phyloP scores from a whole-genome alignment of 192 early-diverging fungal genomes.

The Chytriomyces hyalinus region DNA sequence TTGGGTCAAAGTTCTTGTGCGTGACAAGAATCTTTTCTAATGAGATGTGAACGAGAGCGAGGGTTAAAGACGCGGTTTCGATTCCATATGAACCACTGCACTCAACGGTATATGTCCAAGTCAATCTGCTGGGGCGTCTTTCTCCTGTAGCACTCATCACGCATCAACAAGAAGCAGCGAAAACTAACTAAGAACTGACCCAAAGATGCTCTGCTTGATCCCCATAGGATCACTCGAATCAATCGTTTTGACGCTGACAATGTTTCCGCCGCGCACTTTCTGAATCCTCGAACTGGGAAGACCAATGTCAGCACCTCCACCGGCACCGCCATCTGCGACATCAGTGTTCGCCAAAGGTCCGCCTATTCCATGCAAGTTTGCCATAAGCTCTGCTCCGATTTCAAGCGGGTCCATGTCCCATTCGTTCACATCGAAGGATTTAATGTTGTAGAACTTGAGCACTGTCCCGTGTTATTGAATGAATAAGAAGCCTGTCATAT shows the following conservation, averaged over 20 bases:
- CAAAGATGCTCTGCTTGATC: constrained; percentile 45
- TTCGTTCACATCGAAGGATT: constrained; percentile 42
- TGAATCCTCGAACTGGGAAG: background rate
- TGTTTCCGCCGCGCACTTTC: background rate
- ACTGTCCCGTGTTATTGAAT: constrained; percentile 29
- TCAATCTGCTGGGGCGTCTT: constrained; percentile 25
- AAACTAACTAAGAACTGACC: constrained; percentile 22
- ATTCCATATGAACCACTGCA: too few species aligned
- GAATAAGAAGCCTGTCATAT: too few species aligned
- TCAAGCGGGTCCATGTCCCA: constrained; percentile 36
- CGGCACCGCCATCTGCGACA: constrained; percentile 1
- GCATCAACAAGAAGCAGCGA: background rate
- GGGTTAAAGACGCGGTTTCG: background rate
- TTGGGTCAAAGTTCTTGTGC: constrained; percentile 69
- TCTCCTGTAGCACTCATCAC: constrained; percentile 11
- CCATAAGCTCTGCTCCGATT: constrained; percentile 15
- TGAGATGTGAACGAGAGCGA: background rate
- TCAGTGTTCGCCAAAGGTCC: background rate
- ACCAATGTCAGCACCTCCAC: background rate
- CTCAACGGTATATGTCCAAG: constrained; percentile 9
- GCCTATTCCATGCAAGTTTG: background rate
- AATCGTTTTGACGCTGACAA: constrained; percentile 21
- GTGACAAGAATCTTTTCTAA: constrained; percentile 51
- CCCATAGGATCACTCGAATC: constrained; percentile 57
- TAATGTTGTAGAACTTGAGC: constrained; percentile 49